Base-by-base conservation (phyloP, 202 grass and related monocot genomes). In the Zizania palustris region DNA sequence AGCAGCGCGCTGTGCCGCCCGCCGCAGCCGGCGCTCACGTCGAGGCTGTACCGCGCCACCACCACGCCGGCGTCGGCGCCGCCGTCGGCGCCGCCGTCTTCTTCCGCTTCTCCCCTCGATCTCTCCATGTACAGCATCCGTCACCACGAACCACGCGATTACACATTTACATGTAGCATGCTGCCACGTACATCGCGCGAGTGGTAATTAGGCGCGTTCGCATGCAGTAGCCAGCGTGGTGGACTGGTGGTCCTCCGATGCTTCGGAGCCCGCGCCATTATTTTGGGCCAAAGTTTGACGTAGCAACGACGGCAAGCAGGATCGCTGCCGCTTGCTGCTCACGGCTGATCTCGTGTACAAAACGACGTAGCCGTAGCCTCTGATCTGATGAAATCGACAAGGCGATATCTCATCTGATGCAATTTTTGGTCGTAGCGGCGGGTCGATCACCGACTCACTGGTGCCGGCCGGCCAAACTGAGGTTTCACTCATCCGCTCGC, bases 1-100 rank as follows among this genome's bases (percentile, higher is more conserved):
- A 97, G 87, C 54, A 97, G 85, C 15, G 83, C 89, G 67, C 84
- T 87, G 67, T 79, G 84, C 18, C 77, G 82, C 8, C 75, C 82
- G 36, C 89, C 91, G 65, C 85, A 90, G 72, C 74, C 86, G 5
- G 65, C 64, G 81, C 89, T 92, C 44, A 88, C 82, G 71, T 88
- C 79, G 8, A 90, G 76, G 75, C 90, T 90, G 15, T 79, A 86
- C 59, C 85, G 80, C 62, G 62, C 65, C 69, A 85, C 69, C 38
- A 66, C 71, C 19, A 5, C 62, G 11, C 53, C 82, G 20, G 16
- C 62, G 69, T 49, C 79, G 51, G 2, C 2, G 12, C 4, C 53
- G 35, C 13, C 62, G 69, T 49, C 79, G 51, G 2, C 2, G 12
- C 4, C 53, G 35, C 13, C 70, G 28, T 12, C 56, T 11, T 1